Percentiles rank a stretch among this genome's conserved stretches.
phyloP scores from a whole-genome alignment of 441 rosid genomes.

The Manihot esculenta region DNA sequence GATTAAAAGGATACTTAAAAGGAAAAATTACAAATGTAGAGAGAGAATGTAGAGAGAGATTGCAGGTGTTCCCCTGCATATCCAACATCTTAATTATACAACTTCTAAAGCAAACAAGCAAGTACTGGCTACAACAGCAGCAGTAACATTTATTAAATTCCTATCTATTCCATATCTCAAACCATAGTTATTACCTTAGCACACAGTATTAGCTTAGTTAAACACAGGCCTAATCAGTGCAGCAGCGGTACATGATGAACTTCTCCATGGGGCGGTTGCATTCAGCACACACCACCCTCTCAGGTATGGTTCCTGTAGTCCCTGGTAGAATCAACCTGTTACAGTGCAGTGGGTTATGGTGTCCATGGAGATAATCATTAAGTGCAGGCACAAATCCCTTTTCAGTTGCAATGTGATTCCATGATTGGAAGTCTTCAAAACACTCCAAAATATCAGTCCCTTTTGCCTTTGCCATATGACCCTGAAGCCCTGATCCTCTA shows the following conservation, averaged over 20 bases:
- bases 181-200: not conserved
- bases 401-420: conserved; percentile 34
- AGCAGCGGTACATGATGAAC: conserved; percentile 68
- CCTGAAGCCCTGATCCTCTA: conserved; percentile 28
- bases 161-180: too few species aligned
- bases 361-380: conserved; percentile 40
- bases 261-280: conserved; percentile 62
- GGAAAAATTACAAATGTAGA: too few species aligned
- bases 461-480: conserved; percentile 47
- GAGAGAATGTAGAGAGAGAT: too few species aligned
- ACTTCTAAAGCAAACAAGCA: too few species aligned
- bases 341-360: conserved; percentile 58
- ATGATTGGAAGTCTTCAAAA: conserved; percentile 38
- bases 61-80: too few species aligned
- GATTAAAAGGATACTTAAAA: too few species aligned
- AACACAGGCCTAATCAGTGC: conserved; percentile 35
- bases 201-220: not conserved
- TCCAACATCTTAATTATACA: too few species aligned
- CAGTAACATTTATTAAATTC: too few species aligned
- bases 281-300: conserved; percentile 59
- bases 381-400: conserved; percentile 53
- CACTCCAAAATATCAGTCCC: conserved; percentile 40
- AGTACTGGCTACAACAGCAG: too few species aligned
- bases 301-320: conserved; percentile 48
- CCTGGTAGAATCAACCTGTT: conserved; percentile 57